Conservation (phyloP, 306 rosid genomes). For the Ziziphus jujuba region DNA sequence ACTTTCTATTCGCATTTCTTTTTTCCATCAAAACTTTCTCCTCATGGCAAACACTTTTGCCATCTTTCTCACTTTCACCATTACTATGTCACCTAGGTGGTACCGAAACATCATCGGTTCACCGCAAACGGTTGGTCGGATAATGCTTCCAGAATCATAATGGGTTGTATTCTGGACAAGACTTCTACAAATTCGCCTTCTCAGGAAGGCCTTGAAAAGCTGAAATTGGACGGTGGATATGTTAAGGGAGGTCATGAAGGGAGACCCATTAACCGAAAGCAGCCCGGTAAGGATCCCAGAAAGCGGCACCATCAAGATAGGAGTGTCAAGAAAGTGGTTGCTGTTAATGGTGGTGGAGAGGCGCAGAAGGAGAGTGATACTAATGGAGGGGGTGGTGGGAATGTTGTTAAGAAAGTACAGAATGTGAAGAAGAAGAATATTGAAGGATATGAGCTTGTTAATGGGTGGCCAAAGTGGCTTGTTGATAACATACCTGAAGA, state of each 20-base stretch:
- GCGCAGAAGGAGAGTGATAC: conserved; percentile 6
- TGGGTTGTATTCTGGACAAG: conserved; percentile 68
- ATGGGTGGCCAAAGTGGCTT: conserved; percentile 77
- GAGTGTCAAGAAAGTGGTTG: conserved; percentile 17
- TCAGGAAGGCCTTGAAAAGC: conserved; percentile 16
- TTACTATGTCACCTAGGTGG: conserved; percentile 31
- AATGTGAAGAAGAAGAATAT: conserved; percentile 35
- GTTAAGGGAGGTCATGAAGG: conserved; percentile 13
- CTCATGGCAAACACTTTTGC: background rate
- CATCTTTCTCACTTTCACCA: background rate
- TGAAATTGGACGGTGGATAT: conserved; percentile 19
- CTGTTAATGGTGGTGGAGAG: background rate
- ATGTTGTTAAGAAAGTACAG: conserved; percentile 13
- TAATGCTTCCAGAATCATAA: conserved; percentile 18
- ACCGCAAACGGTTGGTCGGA: conserved; percentile 3
- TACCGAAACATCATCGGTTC: conserved; percentile 21
- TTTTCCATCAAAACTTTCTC: background rate
- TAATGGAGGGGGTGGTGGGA: conserved; percentile 6
- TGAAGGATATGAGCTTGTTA: conserved; percentile 46
- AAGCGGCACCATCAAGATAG: conserved; percentile 4
- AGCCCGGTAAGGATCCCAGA: conserved; percentile 4
- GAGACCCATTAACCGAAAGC: conserved; percentile 11
- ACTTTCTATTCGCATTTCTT: background rate
- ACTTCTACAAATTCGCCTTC: background rate
- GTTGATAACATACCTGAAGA: conserved; percentile 50